Evolutionary conservation across 371 early-diverging fungal genomes (phyloP), one percentile per base, ranked within the genome.

Genomic region (Mortierella sp.): DNA sequence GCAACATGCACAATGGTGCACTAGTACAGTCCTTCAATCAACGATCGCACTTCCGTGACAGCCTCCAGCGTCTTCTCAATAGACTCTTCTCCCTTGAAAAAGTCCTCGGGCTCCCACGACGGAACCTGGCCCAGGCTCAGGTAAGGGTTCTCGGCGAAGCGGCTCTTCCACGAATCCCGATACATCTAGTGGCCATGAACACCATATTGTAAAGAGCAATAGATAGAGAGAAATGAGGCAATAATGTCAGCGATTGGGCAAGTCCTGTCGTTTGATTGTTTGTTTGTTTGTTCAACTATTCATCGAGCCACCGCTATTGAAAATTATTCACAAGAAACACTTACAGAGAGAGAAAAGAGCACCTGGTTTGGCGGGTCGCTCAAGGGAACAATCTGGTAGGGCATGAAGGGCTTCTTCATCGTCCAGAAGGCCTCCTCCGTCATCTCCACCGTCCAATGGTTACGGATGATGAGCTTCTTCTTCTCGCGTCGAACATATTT

Each of bases 101-200:
- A 84, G 68, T 84, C 79, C n/a, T 73, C 64, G 22, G 78, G 76
- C 16, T 67, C 50, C 84, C 84, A 84, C 3, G 41, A 45, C 1
- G 84, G 70, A 2, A 72, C 66, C 31, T 76, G 73, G 14, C 84
- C 84, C 8, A 79, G 8, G 43, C 66, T 44, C 24, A 84, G 61
- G 48, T 69, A 66, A 14, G 84, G 84, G 19, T 79, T 84, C 58
- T 84, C 84, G 40, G 76, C 70, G 52, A 84, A 76, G 8, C 84
- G 70, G 3, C 43, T 48, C 31, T 41, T 26, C 84, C 84, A 84
- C 2, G 76, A 72, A 7, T 79, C 84, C 45, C 70, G 50, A 48
- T 67, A 76, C 79, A 84, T 79, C 84, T 84, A 37, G 24, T 9
- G 40, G 29, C 10, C 22, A 9, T 19, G 7, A 31, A 34, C 22